phyloP scores from a whole-genome alignment of 225 moss, liverwort and hornwort species.

The Bryoerythrophyllum caledonicum region DNA sequence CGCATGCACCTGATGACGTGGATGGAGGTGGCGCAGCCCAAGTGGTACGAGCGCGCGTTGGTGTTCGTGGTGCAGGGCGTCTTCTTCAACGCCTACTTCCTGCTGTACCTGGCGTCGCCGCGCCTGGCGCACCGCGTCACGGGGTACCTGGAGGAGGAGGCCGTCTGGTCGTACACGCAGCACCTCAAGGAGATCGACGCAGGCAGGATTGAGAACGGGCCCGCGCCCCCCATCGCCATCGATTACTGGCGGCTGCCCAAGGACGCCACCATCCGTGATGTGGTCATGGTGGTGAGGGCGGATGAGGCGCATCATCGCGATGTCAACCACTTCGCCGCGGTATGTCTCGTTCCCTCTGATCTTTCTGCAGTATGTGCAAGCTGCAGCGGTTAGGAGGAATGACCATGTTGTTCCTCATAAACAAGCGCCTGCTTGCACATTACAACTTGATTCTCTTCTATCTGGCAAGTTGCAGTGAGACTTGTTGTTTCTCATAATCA shows the following conservation, averaged over 20 bases:
- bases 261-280: conserved; percentile 65
- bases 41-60: conserved; percentile 73
- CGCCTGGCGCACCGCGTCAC: conserved; percentile 74
- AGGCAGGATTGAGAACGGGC: conserved; percentile 58
- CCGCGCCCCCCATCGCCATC: conserved; percentile 81
- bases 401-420: too few species aligned
- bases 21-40: conserved; percentile 85
- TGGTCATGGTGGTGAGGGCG: conserved; percentile 72
- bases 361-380: too few species aligned
- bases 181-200: conserved; percentile 66
- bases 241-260: conserved; percentile 95
- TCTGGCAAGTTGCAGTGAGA: too few species aligned
- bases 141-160: conserved; percentile 93
- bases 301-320: conserved; percentile 99
- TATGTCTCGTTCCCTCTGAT: conserved; percentile 22
- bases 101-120: conserved; percentile 68
- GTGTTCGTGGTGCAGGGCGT: conserved; percentile 76
- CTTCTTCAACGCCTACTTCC: conserved; percentile 84
- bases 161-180: conserved; percentile 73
- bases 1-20: conserved; percentile 99
- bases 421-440: too few species aligned
- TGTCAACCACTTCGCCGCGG: conserved; percentile 97
- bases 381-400: too few species aligned
- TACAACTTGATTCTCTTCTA: too few species aligned
- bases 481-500: too few species aligned